Conservation (phyloP, 345 rosid genomes). For the Salix purpurea region DNA sequence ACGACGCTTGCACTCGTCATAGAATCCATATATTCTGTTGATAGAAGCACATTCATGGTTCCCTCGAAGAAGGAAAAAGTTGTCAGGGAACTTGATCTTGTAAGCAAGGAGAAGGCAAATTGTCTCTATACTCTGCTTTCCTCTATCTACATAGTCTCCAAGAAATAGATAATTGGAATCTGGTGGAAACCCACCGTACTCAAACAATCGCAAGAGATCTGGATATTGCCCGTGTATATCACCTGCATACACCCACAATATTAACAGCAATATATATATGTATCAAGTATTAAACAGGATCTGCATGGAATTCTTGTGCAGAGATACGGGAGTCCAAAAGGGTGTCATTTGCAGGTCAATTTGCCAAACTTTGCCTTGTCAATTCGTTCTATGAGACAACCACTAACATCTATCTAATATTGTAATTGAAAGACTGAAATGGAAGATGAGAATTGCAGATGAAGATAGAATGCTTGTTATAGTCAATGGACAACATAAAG, state of each 20-base stretch:
- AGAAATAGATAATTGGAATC: conserved; percentile 19
- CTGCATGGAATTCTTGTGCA: background rate
- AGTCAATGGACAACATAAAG: background rate
- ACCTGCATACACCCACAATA: conserved; percentile 8
- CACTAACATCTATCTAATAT: background rate
- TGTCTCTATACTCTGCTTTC: conserved; percentile 20
- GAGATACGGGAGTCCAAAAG: background rate
- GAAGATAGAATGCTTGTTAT: background rate
- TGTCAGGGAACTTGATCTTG: conserved; percentile 24
- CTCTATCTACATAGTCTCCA: conserved; percentile 25
- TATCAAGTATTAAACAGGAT: background rate
- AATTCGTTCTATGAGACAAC: background rate
- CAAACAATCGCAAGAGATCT: conserved; percentile 19
- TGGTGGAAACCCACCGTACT: conserved; percentile 22
- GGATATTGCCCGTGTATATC: conserved; percentile 26
- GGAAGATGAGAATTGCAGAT: background rate
- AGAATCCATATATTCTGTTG: conserved; percentile 23
- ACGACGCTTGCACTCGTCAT: conserved; percentile 24
- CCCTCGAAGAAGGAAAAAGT: conserved; percentile 22
- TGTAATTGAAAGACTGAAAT: background rate
- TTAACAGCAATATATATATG: background rate
- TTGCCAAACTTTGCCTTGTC: background rate
- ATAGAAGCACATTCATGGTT: conserved; percentile 28
- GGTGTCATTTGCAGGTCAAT: background rate
- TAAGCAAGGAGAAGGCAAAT: conserved; percentile 25